Base-by-base conservation (phyloP, 805 yeast species). In the Pichia membranifaciens region DNA sequence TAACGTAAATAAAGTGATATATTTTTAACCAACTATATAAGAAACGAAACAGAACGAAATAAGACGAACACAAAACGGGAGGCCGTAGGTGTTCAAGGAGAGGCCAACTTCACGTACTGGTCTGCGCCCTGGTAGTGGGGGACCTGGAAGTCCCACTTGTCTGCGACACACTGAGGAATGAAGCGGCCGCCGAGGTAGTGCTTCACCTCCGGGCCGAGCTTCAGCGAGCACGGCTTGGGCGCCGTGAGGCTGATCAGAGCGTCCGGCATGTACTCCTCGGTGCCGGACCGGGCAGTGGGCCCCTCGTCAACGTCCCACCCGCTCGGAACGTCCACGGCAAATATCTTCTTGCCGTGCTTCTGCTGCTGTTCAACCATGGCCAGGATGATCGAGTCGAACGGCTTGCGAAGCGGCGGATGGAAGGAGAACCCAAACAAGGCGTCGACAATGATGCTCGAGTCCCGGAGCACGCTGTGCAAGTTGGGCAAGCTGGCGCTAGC, bases 281-380 rank as follows among this genome's bases (percentile, higher is more conserved):
- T 59, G 1, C 36, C 41, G 16, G 70, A 58, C 0, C 62, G 66
- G 10, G 68, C 64, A 2, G 63, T 66, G 0, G 93, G 95, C 0
- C 99, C 99, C 7, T 74, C 59, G 58, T 93, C 95, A 10, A 93
- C 98, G 59, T 90, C 91, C 99, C 99, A 93, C 0, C 97, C 96
- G 2, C 96, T 85, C 0, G 99, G 99, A 41, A 91, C 79, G 63
- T 93, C 99, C 2, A 93, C 86, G 0, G 95, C 78, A 0, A 87
- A 75, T 2, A 89, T 76, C 1, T 90, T 91, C 2, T 79, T 49
- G 23, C 51, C 47, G 25, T 43, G n/a, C 7, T 38, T 35, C 4
- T 15, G 3, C 56, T 58, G 72, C 8, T 52, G 42, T 2, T 58
- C 48, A 6, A 69, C 58, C 52, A 85, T 61, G 7, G 69, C 55